Conservation (phyloP, 148 eudicot species). For the Suaeda aralocaspica region DNA sequence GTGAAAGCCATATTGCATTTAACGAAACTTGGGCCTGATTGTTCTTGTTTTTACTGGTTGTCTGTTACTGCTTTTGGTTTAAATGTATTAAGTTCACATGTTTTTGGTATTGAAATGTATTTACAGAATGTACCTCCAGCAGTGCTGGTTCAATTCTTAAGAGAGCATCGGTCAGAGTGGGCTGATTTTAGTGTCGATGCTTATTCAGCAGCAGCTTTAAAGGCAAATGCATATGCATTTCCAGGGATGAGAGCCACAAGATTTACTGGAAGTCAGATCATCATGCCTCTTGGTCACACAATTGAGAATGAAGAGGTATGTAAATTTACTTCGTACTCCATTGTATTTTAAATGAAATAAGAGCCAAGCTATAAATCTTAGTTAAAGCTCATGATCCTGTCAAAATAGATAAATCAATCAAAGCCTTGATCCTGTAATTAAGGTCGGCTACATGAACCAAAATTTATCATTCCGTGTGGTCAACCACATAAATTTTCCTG, state of each 20-base stretch:
- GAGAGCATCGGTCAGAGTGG: slow-evolving; percentile 99
- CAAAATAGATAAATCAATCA: too few species aligned
- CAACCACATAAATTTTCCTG: too few species aligned
- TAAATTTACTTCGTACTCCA: neutral
- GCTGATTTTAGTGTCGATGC: slow-evolving; percentile 92
- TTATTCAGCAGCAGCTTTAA: slow-evolving; percentile 71
- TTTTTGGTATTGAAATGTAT: neutral
- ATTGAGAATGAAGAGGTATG: slow-evolving; percentile 92
- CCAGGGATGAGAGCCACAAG: slow-evolving; percentile 70
- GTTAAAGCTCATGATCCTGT: too few species aligned
- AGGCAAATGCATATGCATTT: slow-evolving; percentile 56
- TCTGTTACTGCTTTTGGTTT: neutral
- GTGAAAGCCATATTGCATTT: neutral
- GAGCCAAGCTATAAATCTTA: too few species aligned
- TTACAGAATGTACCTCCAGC: slow-evolving; percentile 91
- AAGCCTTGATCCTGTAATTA: too few species aligned
- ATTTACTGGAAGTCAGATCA: slow-evolving; percentile 84
- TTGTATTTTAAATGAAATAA: too few species aligned
- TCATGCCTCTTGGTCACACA: slow-evolving; percentile 94
- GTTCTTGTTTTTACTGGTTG: too few species aligned
- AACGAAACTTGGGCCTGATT: too few species aligned
- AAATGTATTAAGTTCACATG: neutral
- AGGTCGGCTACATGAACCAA: too few species aligned
- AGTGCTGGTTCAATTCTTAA: slow-evolving; percentile 72
- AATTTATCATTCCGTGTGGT: too few species aligned